phyloP scores from a whole-genome alignment of 2,329 filamentous ascomycete genomes.

The Geosmithia putterillii region DNA sequence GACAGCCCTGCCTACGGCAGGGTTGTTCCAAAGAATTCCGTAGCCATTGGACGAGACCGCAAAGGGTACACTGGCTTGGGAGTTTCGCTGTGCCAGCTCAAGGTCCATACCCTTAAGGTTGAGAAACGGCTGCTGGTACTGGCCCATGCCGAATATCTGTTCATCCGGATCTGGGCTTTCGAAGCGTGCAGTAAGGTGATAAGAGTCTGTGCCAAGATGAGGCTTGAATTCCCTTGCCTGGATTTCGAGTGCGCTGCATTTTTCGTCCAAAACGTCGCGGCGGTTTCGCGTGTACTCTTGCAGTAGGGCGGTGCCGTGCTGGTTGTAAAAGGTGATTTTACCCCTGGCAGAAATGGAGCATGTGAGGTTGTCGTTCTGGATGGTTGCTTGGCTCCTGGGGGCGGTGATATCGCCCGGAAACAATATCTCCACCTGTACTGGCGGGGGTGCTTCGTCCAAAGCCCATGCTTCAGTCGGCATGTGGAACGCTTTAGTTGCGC shows the following conservation, averaged over 20 bases:
- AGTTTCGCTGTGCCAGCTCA: conserved; percentile 55
- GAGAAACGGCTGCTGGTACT: conserved; percentile 54
- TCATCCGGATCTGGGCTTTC: conserved; percentile 42
- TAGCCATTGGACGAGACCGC: conserved; percentile 47
- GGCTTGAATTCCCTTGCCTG: conserved; percentile 46
- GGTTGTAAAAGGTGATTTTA: conserved; percentile 15
- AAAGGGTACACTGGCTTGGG: conserved; percentile 53
- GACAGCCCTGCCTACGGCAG: conserved; percentile 45
- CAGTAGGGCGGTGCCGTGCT: conserved; percentile 12
- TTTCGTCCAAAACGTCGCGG: conserved; percentile 31
- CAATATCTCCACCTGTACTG: background rate
- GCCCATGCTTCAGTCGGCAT: conserved; percentile 26
- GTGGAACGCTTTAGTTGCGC: conserved; percentile 24
- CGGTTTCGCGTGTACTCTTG: conserved; percentile 18
- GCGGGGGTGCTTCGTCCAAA: conserved; percentile 11
- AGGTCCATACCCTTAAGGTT: conserved; percentile 50
- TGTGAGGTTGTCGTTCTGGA: conserved; percentile 16
- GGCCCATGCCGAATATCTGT: conserved; percentile 57
- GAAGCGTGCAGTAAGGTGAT: conserved; percentile 44
- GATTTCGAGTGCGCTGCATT: conserved; percentile 43
- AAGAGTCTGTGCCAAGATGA: conserved; percentile 29
- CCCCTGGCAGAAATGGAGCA: conserved; percentile 13
- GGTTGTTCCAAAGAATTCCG: conserved; percentile 56
- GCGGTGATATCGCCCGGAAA: background rate
- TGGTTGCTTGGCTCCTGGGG: background rate